A percentile compares a stretch with the other conserved stretches of the same genome.
These are phyloP conservation scores for Parasitella parasitica DNA, from an alignment of 371 early-diverging fungal species.

Conservation along the genomic window DNA sequence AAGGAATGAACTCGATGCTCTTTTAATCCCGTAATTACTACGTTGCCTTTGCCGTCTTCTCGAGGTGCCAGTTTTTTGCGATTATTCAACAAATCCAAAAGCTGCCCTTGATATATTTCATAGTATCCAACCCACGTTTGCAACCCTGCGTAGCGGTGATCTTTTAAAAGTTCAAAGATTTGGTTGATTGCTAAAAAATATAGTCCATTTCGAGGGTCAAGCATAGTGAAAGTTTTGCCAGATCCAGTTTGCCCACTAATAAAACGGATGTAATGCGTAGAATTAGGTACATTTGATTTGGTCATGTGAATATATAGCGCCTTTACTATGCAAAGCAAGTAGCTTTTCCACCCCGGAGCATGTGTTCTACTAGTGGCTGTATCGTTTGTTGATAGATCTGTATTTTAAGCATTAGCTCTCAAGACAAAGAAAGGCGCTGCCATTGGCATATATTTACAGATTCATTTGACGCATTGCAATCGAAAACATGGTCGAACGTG, in stretches of 20 bases:
- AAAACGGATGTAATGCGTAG: too few species aligned
- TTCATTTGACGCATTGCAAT: conserved; percentile 76
- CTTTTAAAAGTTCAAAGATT: conserved; percentile 77
- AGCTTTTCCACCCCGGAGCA: conserved; percentile 63
- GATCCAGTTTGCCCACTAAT: conserved; percentile 93
- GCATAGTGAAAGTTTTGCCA: conserved; percentile 99
- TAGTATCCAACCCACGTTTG: conserved; percentile 88
- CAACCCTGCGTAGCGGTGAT: conserved; percentile 64
- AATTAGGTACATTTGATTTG: neutral
- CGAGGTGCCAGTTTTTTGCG: conserved; percentile 87
- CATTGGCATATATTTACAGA: neutral
- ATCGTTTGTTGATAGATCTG: conserved; percentile 30
- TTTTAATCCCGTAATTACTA: conserved; percentile 83
- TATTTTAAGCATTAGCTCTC: conserved; percentile 43
- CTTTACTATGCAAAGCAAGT: conserved; percentile 95
- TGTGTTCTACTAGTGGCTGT: neutral
- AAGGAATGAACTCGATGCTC: conserved; percentile 81
- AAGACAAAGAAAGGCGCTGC: neutral
- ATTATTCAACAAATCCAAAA: conserved; percentile 90
- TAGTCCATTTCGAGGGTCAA: conserved; percentile 81
- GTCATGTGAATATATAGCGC: neutral
- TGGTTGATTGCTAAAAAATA: conserved; percentile 92
- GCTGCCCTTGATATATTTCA: conserved; percentile 96
- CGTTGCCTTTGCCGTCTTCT: conserved; percentile 92
- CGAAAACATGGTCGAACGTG: conserved; percentile 97